Evolutionary conservation across 352 stramenopile species (phyloP).

Genomic region (Globisporangium splendens): DNA sequence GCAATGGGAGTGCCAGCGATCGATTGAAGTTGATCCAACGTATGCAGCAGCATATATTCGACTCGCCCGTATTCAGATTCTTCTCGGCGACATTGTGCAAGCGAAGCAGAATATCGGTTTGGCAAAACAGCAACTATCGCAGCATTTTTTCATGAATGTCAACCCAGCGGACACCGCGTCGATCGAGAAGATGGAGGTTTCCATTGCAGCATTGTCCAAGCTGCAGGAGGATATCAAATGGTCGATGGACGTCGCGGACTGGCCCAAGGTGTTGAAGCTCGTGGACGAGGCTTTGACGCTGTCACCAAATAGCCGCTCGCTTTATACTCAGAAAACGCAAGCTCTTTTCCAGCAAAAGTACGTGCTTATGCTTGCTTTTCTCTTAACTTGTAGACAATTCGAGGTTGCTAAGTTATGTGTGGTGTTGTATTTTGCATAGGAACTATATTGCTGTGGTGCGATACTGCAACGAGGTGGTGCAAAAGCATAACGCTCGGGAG

Average conservation of each 20-base stretch:
- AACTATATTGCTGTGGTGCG: conserved; percentile 46
- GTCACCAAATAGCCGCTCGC: conserved; percentile 40
- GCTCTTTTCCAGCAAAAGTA: conserved; percentile 70
- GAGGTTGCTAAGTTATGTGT: background rate
- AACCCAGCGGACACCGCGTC: conserved; percentile 38
- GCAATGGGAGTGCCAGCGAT: conserved; percentile 57
- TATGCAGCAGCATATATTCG: conserved; percentile 78
- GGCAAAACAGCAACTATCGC: conserved; percentile 39
- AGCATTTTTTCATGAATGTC: conserved; percentile 13
- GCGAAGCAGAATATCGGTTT: conserved; percentile 50
- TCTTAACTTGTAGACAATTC: background rate
- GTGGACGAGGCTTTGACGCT: conserved; percentile 49
- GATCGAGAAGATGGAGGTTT: conserved; percentile 52
- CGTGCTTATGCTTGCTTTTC: conserved; percentile 6
- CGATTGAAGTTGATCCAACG: conserved; percentile 57
- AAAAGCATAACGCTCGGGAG: conserved; percentile 39
- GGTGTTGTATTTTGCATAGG: conserved; percentile 19
- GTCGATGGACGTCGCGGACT: conserved; percentile 46
- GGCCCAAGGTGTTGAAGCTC: conserved; percentile 37
- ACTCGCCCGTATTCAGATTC: conserved; percentile 60
- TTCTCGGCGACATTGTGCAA: conserved; percentile 51
- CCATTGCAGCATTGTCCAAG: conserved; percentile 42
- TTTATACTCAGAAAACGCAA: conserved; percentile 64
- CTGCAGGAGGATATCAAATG: conserved; percentile 58
- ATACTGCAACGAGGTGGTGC: conserved; percentile 47